Conservation (phyloP, 371 early-diverging fungal species). For the Actinomortierella wolfii region DNA sequence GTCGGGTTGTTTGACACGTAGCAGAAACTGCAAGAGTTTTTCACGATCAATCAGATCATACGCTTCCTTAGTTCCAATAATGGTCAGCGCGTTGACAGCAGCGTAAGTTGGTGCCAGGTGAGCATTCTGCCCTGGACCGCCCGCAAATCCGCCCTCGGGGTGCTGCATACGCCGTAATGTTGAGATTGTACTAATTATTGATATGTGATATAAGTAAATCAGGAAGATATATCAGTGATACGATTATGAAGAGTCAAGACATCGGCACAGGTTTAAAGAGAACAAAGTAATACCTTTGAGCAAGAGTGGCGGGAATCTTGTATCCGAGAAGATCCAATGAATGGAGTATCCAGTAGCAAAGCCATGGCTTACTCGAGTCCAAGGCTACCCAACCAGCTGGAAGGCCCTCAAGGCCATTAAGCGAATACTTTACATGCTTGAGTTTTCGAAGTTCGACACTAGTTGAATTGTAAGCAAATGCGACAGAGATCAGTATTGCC, state of each 20-base stretch:
- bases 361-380: constrained; percentile 93
- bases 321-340: constrained; percentile 76
- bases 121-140: constrained; percentile 79
- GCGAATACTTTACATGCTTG: constrained; percentile 65
- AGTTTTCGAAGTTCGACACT: constrained; percentile 56
- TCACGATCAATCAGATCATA: constrained; percentile 70
- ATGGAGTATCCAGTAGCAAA: constrained; percentile 90
- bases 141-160: constrained; percentile 85
- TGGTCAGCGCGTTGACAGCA: constrained; percentile 76
- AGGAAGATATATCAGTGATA: constrained; percentile 2
- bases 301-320: constrained; percentile 45
- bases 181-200: constrained; percentile 55
- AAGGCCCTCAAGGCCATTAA: constrained; percentile 55
- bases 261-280: constrained; percentile 2
- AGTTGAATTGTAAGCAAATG: neutral
- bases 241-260: neutral
- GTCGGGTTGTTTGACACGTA: constrained; percentile 84
- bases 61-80: constrained; percentile 73
- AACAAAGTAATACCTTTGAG: constrained; percentile 50
- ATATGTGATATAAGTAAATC: neutral
- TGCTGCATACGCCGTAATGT: constrained; percentile 74
- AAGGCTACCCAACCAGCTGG: constrained; percentile 68
- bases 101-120: constrained; percentile 91
- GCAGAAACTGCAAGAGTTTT: constrained; percentile 72
- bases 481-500: neutral